Conservation (phyloP, 2,329 filamentous ascomycete genomes). For the Trichoderma polysporum region DNA sequence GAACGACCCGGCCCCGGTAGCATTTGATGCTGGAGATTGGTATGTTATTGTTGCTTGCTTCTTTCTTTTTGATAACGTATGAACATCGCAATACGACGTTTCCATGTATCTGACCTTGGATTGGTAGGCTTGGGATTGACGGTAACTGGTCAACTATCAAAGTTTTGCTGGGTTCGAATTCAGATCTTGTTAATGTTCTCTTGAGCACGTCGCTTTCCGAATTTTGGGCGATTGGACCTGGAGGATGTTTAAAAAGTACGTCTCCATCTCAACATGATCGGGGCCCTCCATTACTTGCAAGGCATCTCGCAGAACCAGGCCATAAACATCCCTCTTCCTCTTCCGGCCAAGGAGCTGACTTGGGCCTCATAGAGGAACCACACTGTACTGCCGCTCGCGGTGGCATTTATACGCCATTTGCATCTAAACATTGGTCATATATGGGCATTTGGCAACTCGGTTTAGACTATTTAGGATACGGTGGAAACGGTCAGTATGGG, state of each 20-base stretch:
- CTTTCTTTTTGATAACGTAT: background rate
- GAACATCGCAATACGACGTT: background rate
- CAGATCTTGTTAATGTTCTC: constrained; percentile 40
- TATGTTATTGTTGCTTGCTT: constrained; percentile 12
- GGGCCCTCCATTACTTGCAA: background rate
- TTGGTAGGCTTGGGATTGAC: constrained; percentile 59
- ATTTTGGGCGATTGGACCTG: constrained; percentile 64
- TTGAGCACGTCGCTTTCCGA: constrained; percentile 70
- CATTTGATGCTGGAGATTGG: constrained; percentile 28
- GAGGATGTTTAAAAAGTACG: constrained; percentile 54
- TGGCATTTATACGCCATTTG: constrained; percentile 52
- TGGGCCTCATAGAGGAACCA: constrained; percentile 40
- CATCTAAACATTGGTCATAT: constrained; percentile 58
- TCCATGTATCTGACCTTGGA: background rate
- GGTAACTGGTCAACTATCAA: constrained; percentile 71
- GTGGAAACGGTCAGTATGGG: constrained; percentile 65
- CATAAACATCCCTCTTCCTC: background rate
- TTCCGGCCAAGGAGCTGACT: constrained; percentile 23
- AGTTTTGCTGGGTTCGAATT: constrained; percentile 48
- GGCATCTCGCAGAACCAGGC: background rate
- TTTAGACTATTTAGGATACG: constrained; percentile 56
- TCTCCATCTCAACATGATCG: constrained; percentile 21
- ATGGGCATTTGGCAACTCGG: constrained; percentile 62
- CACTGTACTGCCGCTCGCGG: constrained; percentile 59
- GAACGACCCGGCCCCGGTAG: constrained; percentile 25